Base-by-base conservation (phyloP, 2,329 filamentous ascomycete genomes). In the Aspergillus flavus region DNA sequence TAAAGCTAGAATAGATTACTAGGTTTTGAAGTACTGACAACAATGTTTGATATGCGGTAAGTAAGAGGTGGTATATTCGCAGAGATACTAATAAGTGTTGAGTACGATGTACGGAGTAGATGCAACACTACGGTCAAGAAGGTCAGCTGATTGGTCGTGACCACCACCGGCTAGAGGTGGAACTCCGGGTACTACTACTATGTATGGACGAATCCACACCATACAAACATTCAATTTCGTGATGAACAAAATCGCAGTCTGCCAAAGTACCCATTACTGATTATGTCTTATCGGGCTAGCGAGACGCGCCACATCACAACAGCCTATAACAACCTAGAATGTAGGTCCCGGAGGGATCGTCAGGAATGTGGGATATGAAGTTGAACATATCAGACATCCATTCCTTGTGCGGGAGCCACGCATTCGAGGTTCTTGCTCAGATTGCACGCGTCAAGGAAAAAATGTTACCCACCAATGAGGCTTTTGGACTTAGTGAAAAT, bases 391-490 rank as follows among this genome's bases (percentile, higher is more conserved):
- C 73, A 62, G 74, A 77, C 68, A 77, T 79, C 59, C 74, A 79
- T 76, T 75, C 75, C 63, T 72, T 79, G 61, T 66, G 68, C 56
- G 73, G 72, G 65, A 67, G 69, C 55, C 69, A 78, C 60, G 77
- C 77, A 57, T 66, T 75, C 12, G 71, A 75, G 59, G 75, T 77
- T 69, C 73, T 80, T 63, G 63, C 69, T 50, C 74, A 72, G 59
- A 75, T 78, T 63, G 64, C 76, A 63, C 75, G 75, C 64, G 70
- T 82, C 45, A 83, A 85, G 65, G 82, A 80, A 69, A 85, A 82
- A 67, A 78, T 78, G 50, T 85, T 86, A 64, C 81, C 84, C 1
- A 72, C 81, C 43, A 83, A 79, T 67, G 83, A 86, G 72, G 78
- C 76, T n/a, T 81, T 85, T 64, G 71, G 79, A 46, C 85, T 85